Base-by-base conservation (phyloP, 2,329 filamentous ascomycete species). In the Trichoderma cornu-damae region DNA sequence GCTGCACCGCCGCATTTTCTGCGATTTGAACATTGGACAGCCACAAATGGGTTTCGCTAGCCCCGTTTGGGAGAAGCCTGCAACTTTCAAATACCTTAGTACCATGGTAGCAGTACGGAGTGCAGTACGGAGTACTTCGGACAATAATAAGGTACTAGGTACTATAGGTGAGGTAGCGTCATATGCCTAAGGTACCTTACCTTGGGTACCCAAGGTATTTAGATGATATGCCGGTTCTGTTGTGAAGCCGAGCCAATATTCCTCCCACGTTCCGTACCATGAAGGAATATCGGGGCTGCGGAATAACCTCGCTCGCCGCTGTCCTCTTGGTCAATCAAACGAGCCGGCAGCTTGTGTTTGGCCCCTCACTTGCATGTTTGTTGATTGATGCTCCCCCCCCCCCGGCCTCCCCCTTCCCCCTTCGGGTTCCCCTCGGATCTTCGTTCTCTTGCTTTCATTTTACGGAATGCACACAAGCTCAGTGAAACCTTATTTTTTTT, bases 1-100 rank as follows among this genome's bases (percentile, higher is more conserved):
- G 4, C 24, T 53, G 32, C 51, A 59, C 50, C 53, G 58, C 58
- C 58, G 18, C 54, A 48, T 18, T 7, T 47, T 14, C 32, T n/a
- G 8, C 35, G 32, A 32, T 7, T 14, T 30, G 30, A 12, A 30
- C 47, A 55, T 30, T 24, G 16, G n/a, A 44, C 44, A 47, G 50
- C 57, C 44, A 44, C 57, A 44, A 5, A 46, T 22, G 2, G 12
- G 3, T 28, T 32, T 30, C 16, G 16, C 57, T 58, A 58, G 35
- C 57, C 28, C 57, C 9, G 3, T 54, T 58, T 30, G 7, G 48
- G 57, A 18, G 7, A 28, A 26, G 32, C 42, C 30, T 37, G 12
- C 30, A 16, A 2, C 3, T 7, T 22, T n/a, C n/a, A n/a, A n/a
- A n/a, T n/a, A n/a, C n/a, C n/a, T n/a, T n/a, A n/a, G n/a, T n/a